These are phyloP conservation scores for Pythium myriotylum DNA, from an alignment of 352 stramenopile species.

Conservation along the genomic window DNA sequence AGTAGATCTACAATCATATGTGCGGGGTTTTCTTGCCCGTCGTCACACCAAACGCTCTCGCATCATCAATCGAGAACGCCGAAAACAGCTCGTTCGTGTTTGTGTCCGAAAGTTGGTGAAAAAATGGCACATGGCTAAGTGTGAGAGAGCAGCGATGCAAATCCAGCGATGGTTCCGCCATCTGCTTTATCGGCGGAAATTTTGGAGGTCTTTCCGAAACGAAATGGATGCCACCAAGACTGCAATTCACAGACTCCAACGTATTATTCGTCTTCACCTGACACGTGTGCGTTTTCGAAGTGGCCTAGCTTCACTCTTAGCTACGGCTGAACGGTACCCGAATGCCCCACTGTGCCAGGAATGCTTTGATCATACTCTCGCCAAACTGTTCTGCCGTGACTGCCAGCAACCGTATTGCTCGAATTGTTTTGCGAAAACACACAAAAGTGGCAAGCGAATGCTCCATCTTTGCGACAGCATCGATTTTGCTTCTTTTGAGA, in stretches of 20 bases:
- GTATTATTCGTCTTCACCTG: slow-evolving; percentile 8
- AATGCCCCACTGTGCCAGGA: slow-evolving; percentile 44
- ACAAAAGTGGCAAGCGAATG: slow-evolving; percentile 38
- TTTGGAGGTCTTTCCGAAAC: slow-evolving; percentile 26
- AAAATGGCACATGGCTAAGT: slow-evolving; percentile 24
- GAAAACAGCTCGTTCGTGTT: slow-evolving; percentile 22
- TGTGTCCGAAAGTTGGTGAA: slow-evolving; percentile 30
- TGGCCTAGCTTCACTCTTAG: slow-evolving; percentile 17
- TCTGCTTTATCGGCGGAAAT: slow-evolving; percentile 18
- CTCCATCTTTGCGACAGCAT: slow-evolving; percentile 38
- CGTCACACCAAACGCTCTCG: slow-evolving; percentile 26
- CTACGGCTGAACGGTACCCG: slow-evolving; percentile 27
- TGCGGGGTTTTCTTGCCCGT: slow-evolving; percentile 23
- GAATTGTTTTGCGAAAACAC: slow-evolving; percentile 27
- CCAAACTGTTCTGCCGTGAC: slow-evolving; percentile 33
- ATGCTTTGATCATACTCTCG: slow-evolving; percentile 32
- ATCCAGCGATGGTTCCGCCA: slow-evolving; percentile 35
- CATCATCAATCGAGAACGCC: slow-evolving; percentile 20
- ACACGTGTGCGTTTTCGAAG: slow-evolving; percentile 11
- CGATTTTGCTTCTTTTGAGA: slow-evolving; percentile 32
- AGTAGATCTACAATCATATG: slow-evolving; percentile 25
- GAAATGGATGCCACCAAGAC: slow-evolving; percentile 14
- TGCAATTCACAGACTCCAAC: slow-evolving; percentile 22
- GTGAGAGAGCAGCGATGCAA: slow-evolving; percentile 20
- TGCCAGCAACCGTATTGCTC: slow-evolving; percentile 35